Percentiles rank a stretch among this genome's conserved stretches.
Conservation (phyloP, 2,329 filamentous ascomycete species). For the Penicillium sp. region DNA sequence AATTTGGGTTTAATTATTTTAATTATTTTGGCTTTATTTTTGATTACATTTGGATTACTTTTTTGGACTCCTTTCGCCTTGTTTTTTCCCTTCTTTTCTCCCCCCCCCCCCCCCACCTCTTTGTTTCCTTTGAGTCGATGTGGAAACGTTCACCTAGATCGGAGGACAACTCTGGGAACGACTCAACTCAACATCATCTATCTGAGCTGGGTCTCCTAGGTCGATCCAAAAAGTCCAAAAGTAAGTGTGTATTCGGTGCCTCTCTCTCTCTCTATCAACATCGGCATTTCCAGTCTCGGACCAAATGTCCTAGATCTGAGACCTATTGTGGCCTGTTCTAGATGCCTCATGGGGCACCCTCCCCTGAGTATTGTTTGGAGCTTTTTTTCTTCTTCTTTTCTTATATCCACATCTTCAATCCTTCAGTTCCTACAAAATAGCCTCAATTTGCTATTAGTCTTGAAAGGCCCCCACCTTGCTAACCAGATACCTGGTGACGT, state of each 20-base stretch:
- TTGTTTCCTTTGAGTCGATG: constrained; percentile 30
- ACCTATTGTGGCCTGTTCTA: constrained; percentile 13
- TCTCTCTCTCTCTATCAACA: background rate
- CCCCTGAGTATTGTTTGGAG: constrained; percentile 1
- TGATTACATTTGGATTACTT: background rate
- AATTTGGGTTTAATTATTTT: constrained; percentile 1
- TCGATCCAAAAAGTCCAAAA: constrained; percentile 36
- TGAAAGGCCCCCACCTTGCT: constrained; percentile 22
- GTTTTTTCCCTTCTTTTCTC: constrained; percentile 7
- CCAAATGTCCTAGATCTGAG: constrained; percentile 22
- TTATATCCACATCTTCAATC: constrained; percentile 9
- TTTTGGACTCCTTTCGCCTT: constrained; percentile 10
- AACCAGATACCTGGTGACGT: constrained; percentile 22
- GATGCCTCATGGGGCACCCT: background rate
- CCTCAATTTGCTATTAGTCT: background rate
- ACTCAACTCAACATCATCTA: constrained; percentile 34
- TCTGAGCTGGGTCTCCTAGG: constrained; percentile 39
- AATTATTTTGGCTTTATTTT: background rate
- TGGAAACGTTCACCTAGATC: constrained; percentile 45
- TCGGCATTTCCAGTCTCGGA: background rate
- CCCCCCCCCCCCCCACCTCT: constrained; percentile 17
- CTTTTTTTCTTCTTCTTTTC: background rate
- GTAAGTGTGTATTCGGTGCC: constrained; percentile 13
- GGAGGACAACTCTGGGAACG: constrained; percentile 40
- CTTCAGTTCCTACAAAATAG: background rate